These are phyloP conservation scores for Colletotrichum liriopes DNA, from an alignment of 2,329 filamentous ascomycete species.

Conservation along the genomic window DNA sequence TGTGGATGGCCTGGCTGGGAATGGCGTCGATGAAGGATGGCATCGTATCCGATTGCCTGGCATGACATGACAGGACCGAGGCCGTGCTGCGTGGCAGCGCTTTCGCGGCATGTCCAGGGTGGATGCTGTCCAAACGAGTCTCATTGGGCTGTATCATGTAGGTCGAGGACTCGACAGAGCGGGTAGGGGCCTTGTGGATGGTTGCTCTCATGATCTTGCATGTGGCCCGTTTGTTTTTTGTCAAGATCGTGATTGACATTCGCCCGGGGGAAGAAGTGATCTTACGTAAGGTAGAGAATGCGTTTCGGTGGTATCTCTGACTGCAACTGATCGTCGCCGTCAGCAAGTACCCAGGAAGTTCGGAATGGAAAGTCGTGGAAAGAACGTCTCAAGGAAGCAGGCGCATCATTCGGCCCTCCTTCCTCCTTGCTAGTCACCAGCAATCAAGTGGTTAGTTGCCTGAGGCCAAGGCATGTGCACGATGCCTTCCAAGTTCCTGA, in stretches of 20 bases:
- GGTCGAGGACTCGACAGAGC: conserved; percentile 17
- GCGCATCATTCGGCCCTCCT: conserved; percentile 9
- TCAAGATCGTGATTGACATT: conserved; percentile 12
- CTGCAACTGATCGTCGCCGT: not conserved
- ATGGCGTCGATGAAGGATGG: conserved; percentile 18
- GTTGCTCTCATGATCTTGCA: conserved; percentile 26
- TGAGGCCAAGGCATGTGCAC: conserved; percentile 4
- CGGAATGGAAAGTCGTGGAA: not conserved
- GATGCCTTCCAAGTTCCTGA: not conserved
- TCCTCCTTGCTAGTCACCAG: conserved; percentile 8
- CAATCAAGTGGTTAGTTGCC: not conserved
- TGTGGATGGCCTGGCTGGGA: conserved; percentile 23
- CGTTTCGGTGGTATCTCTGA: not conserved
- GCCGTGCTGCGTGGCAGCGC: conserved; percentile 6
- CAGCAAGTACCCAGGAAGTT: not conserved
- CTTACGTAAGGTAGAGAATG: conserved; percentile 19
- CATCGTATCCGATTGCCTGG: conserved; percentile 29
- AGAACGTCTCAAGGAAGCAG: not conserved
- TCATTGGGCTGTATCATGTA: not conserved
- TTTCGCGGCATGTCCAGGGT: not conserved
- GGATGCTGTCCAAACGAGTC: not conserved
- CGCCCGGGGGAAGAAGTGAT: not conserved
- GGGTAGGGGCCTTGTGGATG: not conserved
- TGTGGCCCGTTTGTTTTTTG: conserved; percentile 1
- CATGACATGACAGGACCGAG: conserved; percentile 20